phyloP scores from a whole-genome alignment of 2,329 filamentous ascomycete species.

The Microascus cirrosus region DNA sequence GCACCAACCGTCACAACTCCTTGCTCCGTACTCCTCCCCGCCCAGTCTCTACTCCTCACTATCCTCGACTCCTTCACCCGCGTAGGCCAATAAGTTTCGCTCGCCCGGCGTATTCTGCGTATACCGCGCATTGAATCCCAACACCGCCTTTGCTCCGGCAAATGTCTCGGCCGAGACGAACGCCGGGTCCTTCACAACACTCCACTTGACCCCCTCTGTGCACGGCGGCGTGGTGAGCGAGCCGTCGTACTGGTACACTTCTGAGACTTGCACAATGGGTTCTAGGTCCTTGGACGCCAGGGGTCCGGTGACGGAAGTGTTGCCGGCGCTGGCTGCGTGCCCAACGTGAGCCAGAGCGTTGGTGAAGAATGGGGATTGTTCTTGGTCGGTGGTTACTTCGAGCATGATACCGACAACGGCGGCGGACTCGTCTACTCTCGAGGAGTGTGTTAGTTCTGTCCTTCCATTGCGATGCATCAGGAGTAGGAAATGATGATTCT shows the following conservation, averaged over 20 bases:
- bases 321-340: slow-evolving; percentile 28
- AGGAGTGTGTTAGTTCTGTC: neutral
- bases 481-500: neutral
- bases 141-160: slow-evolving; percentile 36
- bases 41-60: neutral
- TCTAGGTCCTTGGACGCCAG: slow-evolving; percentile 31
- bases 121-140: slow-evolving; percentile 45
- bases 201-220: slow-evolving; percentile 42
- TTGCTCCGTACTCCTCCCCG: slow-evolving; percentile 1
- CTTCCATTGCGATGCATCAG: neutral
- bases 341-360: slow-evolving; percentile 18
- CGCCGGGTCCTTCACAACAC: slow-evolving; percentile 35
- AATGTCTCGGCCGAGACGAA: slow-evolving; percentile 35
- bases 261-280: slow-evolving; percentile 18
- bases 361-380: neutral
- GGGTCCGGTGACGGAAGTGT: slow-evolving; percentile 18
- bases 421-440: slow-evolving; percentile 8
- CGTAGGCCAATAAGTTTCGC: slow-evolving; percentile 25
- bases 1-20: neutral
- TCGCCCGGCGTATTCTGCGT: slow-evolving; percentile 36
- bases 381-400: slow-evolving; percentile 14
- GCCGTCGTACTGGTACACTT: slow-evolving; percentile 40
- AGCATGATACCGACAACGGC: slow-evolving; percentile 27
- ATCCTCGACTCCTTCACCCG: slow-evolving; percentile 5
- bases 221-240: slow-evolving; percentile 54